Evolutionary conservation across 2,329 filamentous ascomycete species (phyloP), one percentile per base, ranked within the genome.

Genomic region (Pseudogymnoascus sp.): DNA sequence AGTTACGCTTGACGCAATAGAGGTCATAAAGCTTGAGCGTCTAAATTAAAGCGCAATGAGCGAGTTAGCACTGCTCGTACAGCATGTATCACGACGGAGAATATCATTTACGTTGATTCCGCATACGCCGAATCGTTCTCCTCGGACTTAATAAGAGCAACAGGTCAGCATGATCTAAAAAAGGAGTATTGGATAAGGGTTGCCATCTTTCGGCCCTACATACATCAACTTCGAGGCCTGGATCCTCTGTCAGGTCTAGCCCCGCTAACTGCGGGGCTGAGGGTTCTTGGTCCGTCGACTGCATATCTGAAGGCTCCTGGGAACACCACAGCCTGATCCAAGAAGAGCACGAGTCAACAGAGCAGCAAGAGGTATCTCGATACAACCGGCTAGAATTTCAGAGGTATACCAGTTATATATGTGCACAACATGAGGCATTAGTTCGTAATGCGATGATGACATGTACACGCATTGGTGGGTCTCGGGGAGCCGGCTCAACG

Each of bases 1-100:
- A 64, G 71, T 75, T 54, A 80, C 76, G 64, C 77, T 78, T 10
- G 78, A 80, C 3, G 75, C 73, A 47, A 79, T 68, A 21, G 75
- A 77, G 47, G 29, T 65, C 45, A 54, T 54, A 31, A 54, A 67
- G 14, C 45, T 54, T 31, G 45, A 10, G 45, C 45, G 23, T 54
- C 45, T 54, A 54, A 26, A 26, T 14, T 26, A 47, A 47, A 26
- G 42, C 42, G 12, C 45, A 31, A 31, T 2, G 14, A 54, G 12
- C 45, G 14, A 29, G 45, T 54, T 54, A 54, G 45, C 14, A 31
- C 23, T 54, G 10, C 16, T 47, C 45, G 14, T 16, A 29, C 45
- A 54, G 7, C 14, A 14, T 54, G 45, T 16, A 16, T 12, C 23
- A 16, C 45, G 45, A 16, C 1, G 5, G 45, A 54, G 45, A 6